Evolutionary conservation across 1,139 yeast genomes (phyloP), one percentile per base, ranked within the genome.

Genomic region (Waltiozyma sp.): DNA sequence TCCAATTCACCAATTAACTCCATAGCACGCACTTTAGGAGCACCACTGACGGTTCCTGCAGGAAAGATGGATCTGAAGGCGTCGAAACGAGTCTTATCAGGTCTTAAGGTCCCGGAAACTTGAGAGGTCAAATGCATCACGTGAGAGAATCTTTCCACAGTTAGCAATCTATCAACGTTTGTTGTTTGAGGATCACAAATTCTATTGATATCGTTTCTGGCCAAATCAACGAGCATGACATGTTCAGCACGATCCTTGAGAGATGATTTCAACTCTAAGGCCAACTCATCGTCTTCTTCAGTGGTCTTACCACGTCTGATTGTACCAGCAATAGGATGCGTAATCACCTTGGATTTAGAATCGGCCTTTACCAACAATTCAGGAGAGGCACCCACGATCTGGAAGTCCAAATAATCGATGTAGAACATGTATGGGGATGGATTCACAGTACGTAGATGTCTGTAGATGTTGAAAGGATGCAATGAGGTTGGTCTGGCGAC

Each of bases 281-380:
- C 96, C 45, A 88, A 72, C 47, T 66, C 68, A 57, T 89, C 96
- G 58, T 91, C 98, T 61, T 91, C 97, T 55, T 87, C 95, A 19
- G 80, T 70, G 11, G 97, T 87, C 56, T 76, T 75, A 43, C 98
- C 98, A 59, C 98, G 77, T 55, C 71, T 77, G 45, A 91, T 84
- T 3, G 98, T 91, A 42, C 98, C 98, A 1, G 98, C 98, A 60
- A 91, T 91, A 24, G 98, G 98, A 62, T 91, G 97, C 4, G 97
- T 91, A 40, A 89, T 73, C 28, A 91, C 76, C 53, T 85, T 77
- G 49, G 84, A 80, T 38, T 80, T 70, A 19, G 53, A 49, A 53
- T 88, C 96, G 3, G 86, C 70, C 63, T 86, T 86, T 44, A 91
- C 97, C 44, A 91, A 69, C 46, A 89, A 68, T 61, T 91, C 98